Percentiles rank a stretch among this genome's conserved stretches.
phyloP scores from a whole-genome alignment of 2,329 filamentous ascomycete species.

The Xylaria sp. region DNA sequence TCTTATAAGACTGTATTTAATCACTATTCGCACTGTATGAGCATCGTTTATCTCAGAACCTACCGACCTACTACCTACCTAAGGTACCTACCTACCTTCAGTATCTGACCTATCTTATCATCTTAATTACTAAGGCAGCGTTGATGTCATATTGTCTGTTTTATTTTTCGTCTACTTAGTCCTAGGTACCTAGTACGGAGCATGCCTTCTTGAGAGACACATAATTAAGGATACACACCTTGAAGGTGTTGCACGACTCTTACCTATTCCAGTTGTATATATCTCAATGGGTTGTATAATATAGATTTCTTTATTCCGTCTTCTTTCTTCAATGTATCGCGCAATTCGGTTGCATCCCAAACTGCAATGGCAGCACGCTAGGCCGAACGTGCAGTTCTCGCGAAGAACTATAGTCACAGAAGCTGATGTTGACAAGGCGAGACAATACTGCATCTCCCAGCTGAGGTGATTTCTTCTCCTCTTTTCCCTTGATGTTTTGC shows the following conservation, averaged over 20 bases:
- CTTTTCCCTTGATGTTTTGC: background rate
- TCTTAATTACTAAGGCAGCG: background rate
- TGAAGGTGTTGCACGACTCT: no score
- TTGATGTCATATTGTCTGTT: background rate
- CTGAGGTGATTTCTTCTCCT: slow-evolving; percentile 48
- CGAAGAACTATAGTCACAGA: slow-evolving; percentile 54
- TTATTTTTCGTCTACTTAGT: background rate
- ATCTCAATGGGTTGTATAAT: slow-evolving; percentile 20
- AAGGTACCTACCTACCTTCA: no score
- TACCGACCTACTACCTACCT: no score
- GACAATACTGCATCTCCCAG: slow-evolving; percentile 60
- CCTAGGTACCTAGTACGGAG: no score
- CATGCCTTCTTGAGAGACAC: no score
- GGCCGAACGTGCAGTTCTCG: slow-evolving; percentile 18
- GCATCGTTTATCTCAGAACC: no score
- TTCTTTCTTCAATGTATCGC: slow-evolving; percentile 36
- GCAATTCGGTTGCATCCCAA: slow-evolving; percentile 31
- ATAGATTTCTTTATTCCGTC: slow-evolving; percentile 7
- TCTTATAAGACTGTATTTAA: no score
- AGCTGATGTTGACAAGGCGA: slow-evolving; percentile 58
- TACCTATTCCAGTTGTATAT: background rate
- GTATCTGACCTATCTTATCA: background rate
- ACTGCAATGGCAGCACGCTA: slow-evolving; percentile 31
- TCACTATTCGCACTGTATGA: no score
- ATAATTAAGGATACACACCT: no score